These are phyloP conservation scores for Trichoderma erinaceum DNA, from an alignment of 495 filamentous ascomycete genomes.

Conservation along the genomic window DNA sequence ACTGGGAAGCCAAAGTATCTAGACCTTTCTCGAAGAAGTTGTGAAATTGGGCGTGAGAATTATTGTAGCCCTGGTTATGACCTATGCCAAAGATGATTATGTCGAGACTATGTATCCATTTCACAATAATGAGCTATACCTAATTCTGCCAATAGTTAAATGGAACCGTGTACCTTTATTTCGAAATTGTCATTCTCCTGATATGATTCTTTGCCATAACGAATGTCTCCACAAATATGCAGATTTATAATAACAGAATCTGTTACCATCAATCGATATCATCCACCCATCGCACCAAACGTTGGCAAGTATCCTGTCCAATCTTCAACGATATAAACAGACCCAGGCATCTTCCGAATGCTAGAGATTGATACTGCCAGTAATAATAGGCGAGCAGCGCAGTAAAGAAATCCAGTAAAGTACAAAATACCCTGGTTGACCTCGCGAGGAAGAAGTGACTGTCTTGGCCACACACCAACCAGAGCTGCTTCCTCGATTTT, in stretches of 20 bases:
- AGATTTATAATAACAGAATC: not conserved
- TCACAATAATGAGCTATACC: no score
- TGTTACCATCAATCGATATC: not conserved
- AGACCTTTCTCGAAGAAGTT: no score
- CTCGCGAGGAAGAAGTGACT: not conserved
- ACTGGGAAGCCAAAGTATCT: no score
- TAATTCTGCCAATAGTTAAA: no score
- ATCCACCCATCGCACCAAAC: not conserved
- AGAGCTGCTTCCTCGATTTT: not conserved
- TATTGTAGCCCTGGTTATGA: no score
- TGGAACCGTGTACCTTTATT: no score
- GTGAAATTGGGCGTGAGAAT: no score
- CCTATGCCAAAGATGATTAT: no score
- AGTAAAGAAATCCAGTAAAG: not conserved
- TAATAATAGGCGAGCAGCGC: not conserved
- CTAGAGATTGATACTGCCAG: not conserved
- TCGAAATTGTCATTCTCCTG: no score
- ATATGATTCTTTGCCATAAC: no score
- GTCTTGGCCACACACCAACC: not conserved
- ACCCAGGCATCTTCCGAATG: not conserved
- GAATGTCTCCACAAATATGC: not conserved
- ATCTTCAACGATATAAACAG: not conserved
- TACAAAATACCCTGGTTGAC: not conserved
- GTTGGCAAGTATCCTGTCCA: not conserved
- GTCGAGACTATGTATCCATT: no score